Conservation (phyloP, 768 basidiomycete species). For the Rhizopogon salebrosus region DNA sequence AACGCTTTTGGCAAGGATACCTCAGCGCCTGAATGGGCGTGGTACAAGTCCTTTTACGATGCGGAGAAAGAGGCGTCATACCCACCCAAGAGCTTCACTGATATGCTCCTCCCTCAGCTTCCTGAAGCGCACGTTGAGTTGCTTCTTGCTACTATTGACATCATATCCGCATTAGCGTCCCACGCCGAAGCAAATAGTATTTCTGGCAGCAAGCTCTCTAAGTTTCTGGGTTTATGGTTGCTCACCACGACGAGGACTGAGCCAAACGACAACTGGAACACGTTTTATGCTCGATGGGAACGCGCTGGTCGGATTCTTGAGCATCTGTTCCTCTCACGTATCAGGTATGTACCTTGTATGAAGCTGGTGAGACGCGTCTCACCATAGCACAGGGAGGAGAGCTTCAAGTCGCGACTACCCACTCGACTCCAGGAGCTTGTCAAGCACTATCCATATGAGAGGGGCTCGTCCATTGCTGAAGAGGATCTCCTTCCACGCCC, state of each 20-base stretch:
- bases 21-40: conserved; percentile 45
- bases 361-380: neutral
- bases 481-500: conserved; percentile 53
- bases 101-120: conserved; percentile 54
- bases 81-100: conserved; percentile 57
- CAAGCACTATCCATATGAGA: conserved; percentile 58
- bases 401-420: conserved; percentile 51
- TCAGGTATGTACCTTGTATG: conserved; percentile 44
- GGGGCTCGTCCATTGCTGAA: conserved; percentile 24
- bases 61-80: conserved; percentile 58
- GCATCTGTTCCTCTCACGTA: conserved; percentile 68
- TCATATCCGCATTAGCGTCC: conserved; percentile 66
- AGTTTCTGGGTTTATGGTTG: conserved; percentile 71
- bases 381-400: conserved; percentile 46
- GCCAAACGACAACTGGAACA: conserved; percentile 51
- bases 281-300: conserved; percentile 76
- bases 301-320: conserved; percentile 66
- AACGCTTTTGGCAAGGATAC: conserved; percentile 51
- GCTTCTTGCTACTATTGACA: conserved; percentile 49
- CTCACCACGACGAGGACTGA: conserved; percentile 44
- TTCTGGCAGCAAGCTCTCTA: conserved; percentile 74
- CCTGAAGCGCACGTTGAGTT: conserved; percentile 56
- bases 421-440: conserved; percentile 68
- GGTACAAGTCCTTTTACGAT: conserved; percentile 64
- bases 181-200: conserved; percentile 69